Evolutionary conservation across 2,329 filamentous ascomycete genomes (phyloP).

Genomic region (Aspergillus brunneoviolaceus): DNA sequence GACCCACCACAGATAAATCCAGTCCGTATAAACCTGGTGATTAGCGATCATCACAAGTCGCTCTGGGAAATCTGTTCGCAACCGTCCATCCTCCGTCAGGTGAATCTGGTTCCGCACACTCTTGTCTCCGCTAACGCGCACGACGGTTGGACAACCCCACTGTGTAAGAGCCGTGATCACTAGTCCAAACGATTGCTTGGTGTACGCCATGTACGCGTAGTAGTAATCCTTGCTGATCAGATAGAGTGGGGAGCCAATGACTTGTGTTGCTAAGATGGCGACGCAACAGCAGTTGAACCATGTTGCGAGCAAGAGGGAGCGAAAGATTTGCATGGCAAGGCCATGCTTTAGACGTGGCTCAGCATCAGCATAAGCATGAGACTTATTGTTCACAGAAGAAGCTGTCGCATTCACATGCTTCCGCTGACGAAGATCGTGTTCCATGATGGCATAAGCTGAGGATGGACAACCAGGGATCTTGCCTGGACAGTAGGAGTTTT

Average conservation of each 20-base stretch:
- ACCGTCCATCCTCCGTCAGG: constrained; percentile 55
- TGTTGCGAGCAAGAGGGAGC: constrained; percentile 44
- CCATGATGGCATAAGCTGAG: constrained; percentile 26
- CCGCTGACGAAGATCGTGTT: constrained; percentile 35
- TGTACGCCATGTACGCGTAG: constrained; percentile 65
- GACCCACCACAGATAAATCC: constrained; percentile 69
- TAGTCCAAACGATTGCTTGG: constrained; percentile 65
- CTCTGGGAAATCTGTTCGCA: constrained; percentile 61
- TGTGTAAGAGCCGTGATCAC: constrained; percentile 61
- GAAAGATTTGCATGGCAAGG: constrained; percentile 44
- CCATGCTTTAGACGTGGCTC: constrained; percentile 47
- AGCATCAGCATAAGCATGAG: constrained; percentile 22
- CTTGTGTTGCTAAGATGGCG: constrained; percentile 54
- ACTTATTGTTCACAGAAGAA: constrained; percentile 15
- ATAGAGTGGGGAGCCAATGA: constrained; percentile 61
- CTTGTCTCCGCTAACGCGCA: constrained; percentile 62
- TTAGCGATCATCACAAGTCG: constrained; percentile 64
- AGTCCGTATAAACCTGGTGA: constrained; percentile 68
- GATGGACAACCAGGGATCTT: background rate
- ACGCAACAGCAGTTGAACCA: constrained; percentile 48
- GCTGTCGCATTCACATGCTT: constrained; percentile 17
- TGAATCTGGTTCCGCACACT: constrained; percentile 60
- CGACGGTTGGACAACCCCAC: constrained; percentile 63
- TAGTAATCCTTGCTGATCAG: constrained; percentile 61
- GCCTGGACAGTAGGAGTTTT: background rate